Conservation (phyloP, 2,329 filamentous ascomycete genomes). For the Cordyceps javanica region DNA sequence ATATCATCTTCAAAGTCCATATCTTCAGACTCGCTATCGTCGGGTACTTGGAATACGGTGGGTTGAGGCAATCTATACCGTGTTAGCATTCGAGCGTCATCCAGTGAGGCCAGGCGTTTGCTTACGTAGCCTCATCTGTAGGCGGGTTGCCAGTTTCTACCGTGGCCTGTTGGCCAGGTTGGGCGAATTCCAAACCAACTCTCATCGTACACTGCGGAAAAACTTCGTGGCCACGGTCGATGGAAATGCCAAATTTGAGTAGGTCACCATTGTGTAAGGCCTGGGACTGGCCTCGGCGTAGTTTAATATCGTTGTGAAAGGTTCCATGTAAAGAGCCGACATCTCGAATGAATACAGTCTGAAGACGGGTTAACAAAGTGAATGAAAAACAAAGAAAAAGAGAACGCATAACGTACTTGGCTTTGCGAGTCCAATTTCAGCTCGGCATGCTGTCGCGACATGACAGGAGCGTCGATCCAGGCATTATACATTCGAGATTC, state of each 20-base stretch:
- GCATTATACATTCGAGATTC: constrained; percentile 45
- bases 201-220: constrained; percentile 35
- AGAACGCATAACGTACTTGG: constrained; percentile 31
- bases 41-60: constrained; percentile 36
- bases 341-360: constrained; percentile 43
- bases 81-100: constrained; percentile 20
- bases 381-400: not conserved
- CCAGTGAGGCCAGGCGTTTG: no score
- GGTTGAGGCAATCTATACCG: constrained; percentile 18
- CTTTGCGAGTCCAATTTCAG: constrained; percentile 37
- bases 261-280: constrained; percentile 24
- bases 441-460: constrained; percentile 62
- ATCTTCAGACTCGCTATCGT: constrained; percentile 29
- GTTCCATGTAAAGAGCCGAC: constrained; percentile 48
- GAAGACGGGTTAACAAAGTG: constrained; percentile 19
- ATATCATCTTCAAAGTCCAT: not conserved
- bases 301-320: constrained; percentile 31
- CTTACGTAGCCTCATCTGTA: no score
- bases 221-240: constrained; percentile 27
- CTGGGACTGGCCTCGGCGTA: constrained; percentile 17
- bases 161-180: constrained; percentile 18
- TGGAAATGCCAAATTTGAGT: constrained; percentile 30
- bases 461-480: constrained; percentile 65
- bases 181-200: constrained; percentile 26
- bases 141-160: not conserved